Evolutionary conservation across 2,329 filamentous ascomycete species (phyloP).

Genomic region (Amesomyces nigricolor): DNA sequence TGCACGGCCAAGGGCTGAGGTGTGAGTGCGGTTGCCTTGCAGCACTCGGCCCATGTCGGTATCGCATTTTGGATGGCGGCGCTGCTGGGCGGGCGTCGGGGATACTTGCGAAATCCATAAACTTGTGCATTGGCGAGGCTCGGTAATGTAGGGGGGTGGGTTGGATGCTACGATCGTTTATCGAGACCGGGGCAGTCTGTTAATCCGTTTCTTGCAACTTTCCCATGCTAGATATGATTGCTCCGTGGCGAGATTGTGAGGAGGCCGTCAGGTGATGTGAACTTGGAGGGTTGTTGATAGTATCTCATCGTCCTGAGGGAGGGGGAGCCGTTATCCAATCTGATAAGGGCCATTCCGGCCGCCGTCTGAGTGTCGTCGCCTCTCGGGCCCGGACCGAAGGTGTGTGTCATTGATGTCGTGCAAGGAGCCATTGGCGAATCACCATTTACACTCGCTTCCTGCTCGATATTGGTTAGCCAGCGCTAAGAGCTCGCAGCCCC

Average conservation of each 20-base stretch:
- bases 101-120: slow-evolving; percentile 5
- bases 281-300: not conserved
- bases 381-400: slow-evolving; percentile 3
- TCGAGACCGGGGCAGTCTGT: not conserved
- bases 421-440: slow-evolving; percentile 8
- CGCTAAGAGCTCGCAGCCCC: not conserved
- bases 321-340: slow-evolving; percentile 1
- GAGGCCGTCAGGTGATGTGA: not conserved
- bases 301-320: not conserved
- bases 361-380: not conserved
- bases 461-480: not conserved
- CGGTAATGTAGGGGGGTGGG: not conserved
- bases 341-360: slow-evolving; percentile 12
- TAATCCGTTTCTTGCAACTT: not conserved
- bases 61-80: slow-evolving; percentile 7
- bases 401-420: not conserved
- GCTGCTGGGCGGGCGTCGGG: not conserved
- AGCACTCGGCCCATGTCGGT: slow-evolving; percentile 2
- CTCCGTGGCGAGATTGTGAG: slow-evolving; percentile 7
- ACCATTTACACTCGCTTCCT: not conserved
- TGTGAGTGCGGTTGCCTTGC: slow-evolving; percentile 7
- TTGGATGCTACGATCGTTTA: not conserved
- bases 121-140: slow-evolving; percentile 4
- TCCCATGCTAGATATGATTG: not conserved
- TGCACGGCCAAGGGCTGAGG: not conserved